These are phyloP conservation scores for Pseudonitzschia delicatissima DNA, from an alignment of 108 stramenopile species.

Conservation along the genomic window DNA sequence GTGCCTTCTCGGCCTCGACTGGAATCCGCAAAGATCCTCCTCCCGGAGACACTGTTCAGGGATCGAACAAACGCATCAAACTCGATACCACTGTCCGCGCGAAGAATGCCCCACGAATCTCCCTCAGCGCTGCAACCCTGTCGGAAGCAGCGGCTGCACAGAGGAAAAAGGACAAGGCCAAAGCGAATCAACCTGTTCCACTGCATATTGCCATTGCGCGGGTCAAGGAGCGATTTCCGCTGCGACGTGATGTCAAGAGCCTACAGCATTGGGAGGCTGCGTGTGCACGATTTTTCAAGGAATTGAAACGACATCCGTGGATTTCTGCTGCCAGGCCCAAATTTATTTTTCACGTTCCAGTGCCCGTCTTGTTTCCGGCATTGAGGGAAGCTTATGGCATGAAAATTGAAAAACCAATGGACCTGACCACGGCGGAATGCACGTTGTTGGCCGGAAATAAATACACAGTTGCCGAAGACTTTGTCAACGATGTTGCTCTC, in stretches of 20 bases:
- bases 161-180: slow-evolving; percentile 26
- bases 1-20: not conserved
- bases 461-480: slow-evolving; percentile 60
- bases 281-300: slow-evolving; percentile 62
- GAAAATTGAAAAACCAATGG: slow-evolving; percentile 83
- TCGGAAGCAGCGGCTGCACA: slow-evolving; percentile 16
- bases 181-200: slow-evolving; percentile 67
- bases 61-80: slow-evolving; percentile 36
- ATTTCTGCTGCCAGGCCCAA: slow-evolving; percentile 55
- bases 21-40: slow-evolving; percentile 17
- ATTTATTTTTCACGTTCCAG: slow-evolving; percentile 86
- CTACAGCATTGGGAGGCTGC: slow-evolving; percentile 75
- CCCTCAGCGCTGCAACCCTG: slow-evolving; percentile 23
- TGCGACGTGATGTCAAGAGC: slow-evolving; percentile 61
- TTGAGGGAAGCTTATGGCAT: slow-evolving; percentile 61
- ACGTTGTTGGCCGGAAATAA: slow-evolving; percentile 67
- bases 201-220: slow-evolving; percentile 82
- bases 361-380: slow-evolving; percentile 73
- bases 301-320: slow-evolving; percentile 81
- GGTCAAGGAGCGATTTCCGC: slow-evolving; percentile 75
- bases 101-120: slow-evolving; percentile 36
- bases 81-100: slow-evolving; percentile 15
- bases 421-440: slow-evolving; percentile 83
- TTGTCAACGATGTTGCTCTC: slow-evolving; percentile 74
- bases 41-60: not conserved